These are phyloP conservation scores for Fonsecaea pedrosoi DNA, from an alignment of 2,329 filamentous ascomycete species.

Conservation along the genomic window DNA sequence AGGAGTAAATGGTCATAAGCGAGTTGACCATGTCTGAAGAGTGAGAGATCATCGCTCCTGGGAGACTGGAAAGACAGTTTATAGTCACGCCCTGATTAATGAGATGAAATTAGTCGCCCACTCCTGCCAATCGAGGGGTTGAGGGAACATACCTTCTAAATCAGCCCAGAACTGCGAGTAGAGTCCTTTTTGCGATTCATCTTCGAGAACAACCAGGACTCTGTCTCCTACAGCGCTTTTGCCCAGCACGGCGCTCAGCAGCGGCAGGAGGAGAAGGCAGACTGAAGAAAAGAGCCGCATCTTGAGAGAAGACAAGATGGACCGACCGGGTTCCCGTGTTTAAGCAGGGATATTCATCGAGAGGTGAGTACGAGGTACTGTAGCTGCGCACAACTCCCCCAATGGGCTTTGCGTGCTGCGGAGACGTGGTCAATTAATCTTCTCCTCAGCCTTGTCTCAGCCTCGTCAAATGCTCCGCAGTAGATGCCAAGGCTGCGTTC, in stretches of 20 bases:
- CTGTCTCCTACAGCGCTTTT: slow-evolving; percentile 79
- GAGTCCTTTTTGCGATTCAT: slow-evolving; percentile 76
- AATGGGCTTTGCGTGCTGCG: slow-evolving; percentile 8
- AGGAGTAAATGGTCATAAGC: slow-evolving; percentile 90
- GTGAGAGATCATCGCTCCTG: slow-evolving; percentile 75
- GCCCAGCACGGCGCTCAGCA: slow-evolving; percentile 73
- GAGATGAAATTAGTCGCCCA: slow-evolving; percentile 25
- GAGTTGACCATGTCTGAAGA: slow-evolving; percentile 87
- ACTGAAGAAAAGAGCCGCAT: slow-evolving; percentile 76
- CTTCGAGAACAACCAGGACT: slow-evolving; percentile 85
- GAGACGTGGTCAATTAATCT: slow-evolving; percentile 21
- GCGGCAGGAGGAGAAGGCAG: slow-evolving; percentile 64
- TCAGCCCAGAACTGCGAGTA: slow-evolving; percentile 77
- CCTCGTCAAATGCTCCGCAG: background rate
- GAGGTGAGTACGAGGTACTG: background rate
- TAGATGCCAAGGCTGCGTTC: background rate
- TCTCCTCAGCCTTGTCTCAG: slow-evolving; percentile 18
- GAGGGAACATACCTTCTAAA: slow-evolving; percentile 49
- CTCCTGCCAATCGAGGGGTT: background rate
- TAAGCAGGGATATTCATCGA: slow-evolving; percentile 22
- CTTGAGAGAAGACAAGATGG: slow-evolving; percentile 44
- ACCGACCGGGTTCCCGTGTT: slow-evolving; percentile 13
- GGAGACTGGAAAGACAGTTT: slow-evolving; percentile 80
- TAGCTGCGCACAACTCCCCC: background rate
- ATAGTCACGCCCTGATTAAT: slow-evolving; percentile 75